These are phyloP conservation scores for Apiospora kogelbergensis DNA, from an alignment of 2,329 filamentous ascomycete species.

Conservation along the genomic window DNA sequence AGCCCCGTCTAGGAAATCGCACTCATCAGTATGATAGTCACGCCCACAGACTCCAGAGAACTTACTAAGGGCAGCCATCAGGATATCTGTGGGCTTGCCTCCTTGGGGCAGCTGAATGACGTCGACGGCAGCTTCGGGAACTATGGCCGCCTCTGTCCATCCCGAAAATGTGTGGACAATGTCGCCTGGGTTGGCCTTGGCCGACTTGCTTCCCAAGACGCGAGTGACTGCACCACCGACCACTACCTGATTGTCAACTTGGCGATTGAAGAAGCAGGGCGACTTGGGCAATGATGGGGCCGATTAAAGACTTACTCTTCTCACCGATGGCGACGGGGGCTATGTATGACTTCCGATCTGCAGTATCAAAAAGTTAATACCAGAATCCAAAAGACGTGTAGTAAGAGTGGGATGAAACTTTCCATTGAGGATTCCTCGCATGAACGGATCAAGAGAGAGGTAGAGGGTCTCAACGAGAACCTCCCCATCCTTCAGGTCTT, in stretches of 20 bases:
- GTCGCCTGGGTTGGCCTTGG: conserved; percentile 46
- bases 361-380: not conserved
- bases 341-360: conserved; percentile 45
- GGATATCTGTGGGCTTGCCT: conserved; percentile 46
- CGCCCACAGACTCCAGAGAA: not conserved
- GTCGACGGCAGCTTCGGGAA: conserved; percentile 43
- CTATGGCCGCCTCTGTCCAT: conserved; percentile 58
- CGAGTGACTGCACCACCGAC: conserved; percentile 54
- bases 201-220: conserved; percentile 48
- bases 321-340: conserved; percentile 60
- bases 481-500: conserved; percentile 50
- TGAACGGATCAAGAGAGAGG: conserved; percentile 62
- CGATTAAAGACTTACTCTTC: conserved; percentile 14
- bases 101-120: conserved; percentile 24
- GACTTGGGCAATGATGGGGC: not conserved
- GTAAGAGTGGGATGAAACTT: not conserved
- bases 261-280: not conserved
- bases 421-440: conserved; percentile 62
- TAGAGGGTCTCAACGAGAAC: conserved; percentile 52
- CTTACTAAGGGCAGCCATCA: conserved; percentile 24
- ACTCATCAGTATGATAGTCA: not conserved
- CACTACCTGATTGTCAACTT: conserved; percentile 41
- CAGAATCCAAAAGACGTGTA: too few relatives aligned
- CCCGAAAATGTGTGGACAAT: conserved; percentile 51
- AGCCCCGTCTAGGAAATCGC: not conserved